Conservation (phyloP, 2,329 filamentous ascomycete species). For the Exophiala sideris region DNA sequence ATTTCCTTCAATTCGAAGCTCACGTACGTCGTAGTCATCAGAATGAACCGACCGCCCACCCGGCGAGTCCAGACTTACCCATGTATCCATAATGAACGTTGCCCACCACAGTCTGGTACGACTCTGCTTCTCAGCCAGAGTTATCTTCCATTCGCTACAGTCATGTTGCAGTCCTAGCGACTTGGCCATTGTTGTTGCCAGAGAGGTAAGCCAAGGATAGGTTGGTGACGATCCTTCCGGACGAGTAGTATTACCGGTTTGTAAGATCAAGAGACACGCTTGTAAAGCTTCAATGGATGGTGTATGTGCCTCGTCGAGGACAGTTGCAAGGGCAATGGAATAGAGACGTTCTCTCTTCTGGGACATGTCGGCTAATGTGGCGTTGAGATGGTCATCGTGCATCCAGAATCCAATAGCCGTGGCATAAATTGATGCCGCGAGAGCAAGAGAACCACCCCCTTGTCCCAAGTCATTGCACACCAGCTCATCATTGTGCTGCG, state of each 20-base stretch:
- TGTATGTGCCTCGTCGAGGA: constrained; percentile 12
- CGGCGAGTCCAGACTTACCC: constrained; percentile 32
- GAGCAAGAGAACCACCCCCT: constrained; percentile 63
- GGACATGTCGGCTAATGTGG: constrained; percentile 24
- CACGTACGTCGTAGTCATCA: constrained; percentile 12
- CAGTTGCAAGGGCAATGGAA: constrained; percentile 8
- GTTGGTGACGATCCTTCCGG: constrained; percentile 45
- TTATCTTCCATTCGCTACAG: constrained; percentile 41
- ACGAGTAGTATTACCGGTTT: constrained; percentile 10
- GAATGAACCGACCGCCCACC: constrained; percentile 9
- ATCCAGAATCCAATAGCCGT: constrained; percentile 83
- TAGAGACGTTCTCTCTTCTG: constrained; percentile 15
- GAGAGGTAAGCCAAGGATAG: constrained; percentile 45
- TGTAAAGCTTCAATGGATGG: constrained; percentile 54
- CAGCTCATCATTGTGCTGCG: constrained; percentile 73
- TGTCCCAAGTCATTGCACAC: constrained; percentile 59
- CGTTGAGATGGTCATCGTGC: constrained; percentile 31
- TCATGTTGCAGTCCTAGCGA: constrained; percentile 49
- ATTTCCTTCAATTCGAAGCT: neutral
- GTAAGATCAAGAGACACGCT: constrained; percentile 51
- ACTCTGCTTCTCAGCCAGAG: constrained; percentile 37
- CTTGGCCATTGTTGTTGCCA: constrained; percentile 55
- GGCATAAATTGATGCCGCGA: constrained; percentile 74
- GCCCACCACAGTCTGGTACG: constrained; percentile 49
- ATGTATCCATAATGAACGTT: constrained; percentile 42